Evolutionary conservation across 768 basidiomycete genomes (phyloP), one percentile per base, ranked within the genome.

Genomic region (Amanita subjunquillea): DNA sequence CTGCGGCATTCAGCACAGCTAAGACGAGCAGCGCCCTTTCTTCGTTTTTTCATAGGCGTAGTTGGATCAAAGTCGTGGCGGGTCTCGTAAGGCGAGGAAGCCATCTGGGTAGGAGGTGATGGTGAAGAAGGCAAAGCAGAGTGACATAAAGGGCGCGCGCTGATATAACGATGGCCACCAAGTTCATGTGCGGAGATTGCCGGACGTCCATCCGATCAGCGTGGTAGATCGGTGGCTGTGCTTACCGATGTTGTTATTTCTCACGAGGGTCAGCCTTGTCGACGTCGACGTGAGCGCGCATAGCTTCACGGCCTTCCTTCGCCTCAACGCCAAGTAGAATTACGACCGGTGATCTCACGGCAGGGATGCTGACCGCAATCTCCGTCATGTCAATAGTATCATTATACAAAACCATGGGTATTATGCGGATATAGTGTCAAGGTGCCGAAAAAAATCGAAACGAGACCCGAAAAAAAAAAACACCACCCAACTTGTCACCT

Each of bases 1-100:
- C 87, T 77, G 63, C 87, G 75, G 62, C 87, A 90, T 58, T 90
- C 87, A 23, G 87, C 87, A 60, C 87, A 89, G 10, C 84, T 87
- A 43, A 88, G 73, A 40, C 87, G 77, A 4, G 83, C 85, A 5
- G 87, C 85, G 37, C 86, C 86, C 56, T 82, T 83, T 63, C 81
- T 72, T 32, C 80, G 73, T 62, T 82, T 82, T 67, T 81, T 83
- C 2, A 69, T 55, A 1, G 27, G 47, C 0, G 47, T 25, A 1
- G 47, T 15, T 13, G 37, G 34, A 36, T 48, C 49, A 30, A 44
- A 32, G 41, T 65, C 62, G 27, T 64, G 51, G 38, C 65, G 59
- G 50, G 64, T 65, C 29, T 67, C 65, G 54, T 65, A 62, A 36
- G 64, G 54, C 54, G 66, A 56, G 55, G 66, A 59, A 54, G 69